Percentiles rank a stretch among this genome's conserved stretches.
Evolutionary conservation across 2,329 filamentous ascomycete species (phyloP).

Genomic region (Grosmannia serpens): DNA sequence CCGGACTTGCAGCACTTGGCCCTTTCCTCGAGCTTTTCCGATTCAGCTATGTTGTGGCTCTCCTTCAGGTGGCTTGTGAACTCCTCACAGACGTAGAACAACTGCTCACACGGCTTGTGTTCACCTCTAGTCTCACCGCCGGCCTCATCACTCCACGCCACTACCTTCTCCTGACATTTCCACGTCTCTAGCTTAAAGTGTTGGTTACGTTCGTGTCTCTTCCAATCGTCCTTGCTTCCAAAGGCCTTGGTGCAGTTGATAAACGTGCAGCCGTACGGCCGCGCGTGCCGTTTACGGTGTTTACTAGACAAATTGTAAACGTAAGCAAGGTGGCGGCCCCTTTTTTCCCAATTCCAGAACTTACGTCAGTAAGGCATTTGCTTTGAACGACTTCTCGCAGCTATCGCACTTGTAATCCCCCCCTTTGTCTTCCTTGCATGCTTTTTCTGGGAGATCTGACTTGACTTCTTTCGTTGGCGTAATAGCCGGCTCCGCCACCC

Average conservation of each 20-base stretch:
- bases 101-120: conserved; percentile 13
- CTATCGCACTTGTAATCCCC: not conserved
- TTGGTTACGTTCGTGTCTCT: conserved; percentile 74
- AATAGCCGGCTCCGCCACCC: not conserved
- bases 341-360: not conserved
- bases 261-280: conserved; percentile 75
- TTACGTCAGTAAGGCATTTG: not conserved
- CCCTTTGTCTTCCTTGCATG: not conserved
- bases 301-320: conserved; percentile 45
- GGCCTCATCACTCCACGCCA: not conserved
- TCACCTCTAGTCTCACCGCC: not conserved
- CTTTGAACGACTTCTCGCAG: not conserved
- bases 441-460: not conserved
- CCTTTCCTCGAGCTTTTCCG: conserved; percentile 25
- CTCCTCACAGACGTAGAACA: conserved; percentile 35
- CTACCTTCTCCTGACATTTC: conserved; percentile 44
- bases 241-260: conserved; percentile 46
- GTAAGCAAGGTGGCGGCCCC: not conserved
- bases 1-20: conserved; percentile 49
- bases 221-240: conserved; percentile 93
- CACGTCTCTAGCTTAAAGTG: conserved; percentile 57
- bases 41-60: conserved; percentile 30
- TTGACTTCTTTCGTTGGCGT: not conserved
- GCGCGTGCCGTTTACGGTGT: conserved; percentile 69
- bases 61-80: conserved; percentile 50